Percentiles rank a stretch among this genome's conserved stretches.
Evolutionary conservation across 768 basidiomycete species (phyloP).

Genomic region (Panaeolus cyanescens): DNA sequence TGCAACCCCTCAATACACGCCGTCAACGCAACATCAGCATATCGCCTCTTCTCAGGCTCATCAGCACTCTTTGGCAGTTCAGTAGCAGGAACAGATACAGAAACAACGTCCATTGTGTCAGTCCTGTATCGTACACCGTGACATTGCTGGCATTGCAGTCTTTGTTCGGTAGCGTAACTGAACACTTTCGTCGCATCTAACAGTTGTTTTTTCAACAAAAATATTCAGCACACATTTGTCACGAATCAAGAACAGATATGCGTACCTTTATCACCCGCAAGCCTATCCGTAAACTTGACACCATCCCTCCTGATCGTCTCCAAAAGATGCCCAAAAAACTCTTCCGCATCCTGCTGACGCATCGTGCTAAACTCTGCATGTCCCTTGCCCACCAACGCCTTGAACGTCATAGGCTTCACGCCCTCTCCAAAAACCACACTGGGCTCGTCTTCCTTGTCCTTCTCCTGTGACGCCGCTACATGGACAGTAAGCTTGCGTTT

Average conservation of each 20-base stretch:
- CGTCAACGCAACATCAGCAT: constrained; percentile 60
- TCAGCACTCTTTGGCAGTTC: constrained; percentile 43
- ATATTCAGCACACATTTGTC: not conserved
- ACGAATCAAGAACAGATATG: constrained; percentile 4
- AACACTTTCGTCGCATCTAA: constrained; percentile 77
- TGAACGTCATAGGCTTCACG: constrained; percentile 81
- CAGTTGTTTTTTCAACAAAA: too few species aligned
- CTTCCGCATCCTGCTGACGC: constrained; percentile 96
- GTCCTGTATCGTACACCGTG: constrained; percentile 79
- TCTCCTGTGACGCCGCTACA: not conserved
- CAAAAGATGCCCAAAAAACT: constrained; percentile 86
- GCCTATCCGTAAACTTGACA: constrained; percentile 47
- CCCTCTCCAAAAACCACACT: constrained; percentile 81
- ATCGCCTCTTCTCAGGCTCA: constrained; percentile 63
- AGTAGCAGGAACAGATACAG: constrained; percentile 74
- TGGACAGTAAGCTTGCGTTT: not conserved
- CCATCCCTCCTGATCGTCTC: constrained; percentile 69
- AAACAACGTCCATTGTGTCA: constrained; percentile 76
- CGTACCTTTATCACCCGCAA: constrained; percentile 25
- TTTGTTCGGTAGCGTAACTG: constrained; percentile 82
- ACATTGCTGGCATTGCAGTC: constrained; percentile 81
- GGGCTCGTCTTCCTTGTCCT: constrained; percentile 12
- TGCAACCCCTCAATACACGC: constrained; percentile 63
- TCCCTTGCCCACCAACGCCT: constrained; percentile 86
- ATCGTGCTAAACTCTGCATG: constrained; percentile 96